phyloP scores from a whole-genome alignment of 306 rosid genomes.

The Quercus variabilis region DNA sequence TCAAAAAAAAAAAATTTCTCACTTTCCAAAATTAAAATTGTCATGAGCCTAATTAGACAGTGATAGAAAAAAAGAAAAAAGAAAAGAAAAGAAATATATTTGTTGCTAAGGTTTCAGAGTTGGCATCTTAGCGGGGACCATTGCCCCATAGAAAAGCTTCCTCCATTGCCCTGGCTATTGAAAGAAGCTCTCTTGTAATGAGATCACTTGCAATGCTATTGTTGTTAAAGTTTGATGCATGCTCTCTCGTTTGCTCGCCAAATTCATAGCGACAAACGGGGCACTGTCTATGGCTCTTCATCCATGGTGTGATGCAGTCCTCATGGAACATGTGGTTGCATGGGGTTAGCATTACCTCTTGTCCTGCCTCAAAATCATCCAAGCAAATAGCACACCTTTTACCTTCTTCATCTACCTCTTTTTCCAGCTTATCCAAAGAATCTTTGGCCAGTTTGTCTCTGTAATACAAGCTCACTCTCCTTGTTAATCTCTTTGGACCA shows the following conservation, averaged over 20 bases:
- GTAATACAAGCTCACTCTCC: conserved; percentile 42
- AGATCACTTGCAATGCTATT: not conserved
- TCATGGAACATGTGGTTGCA: conserved; percentile 91
- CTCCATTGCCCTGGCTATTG: conserved; percentile 53
- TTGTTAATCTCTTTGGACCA: conserved; percentile 21
- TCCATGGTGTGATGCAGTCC: conserved; percentile 81
- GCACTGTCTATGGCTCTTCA: conserved; percentile 61
- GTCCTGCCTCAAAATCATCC: conserved; percentile 63
- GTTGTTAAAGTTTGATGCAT: conserved; percentile 20
- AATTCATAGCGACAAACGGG: conserved; percentile 69
- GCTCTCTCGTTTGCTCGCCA: conserved; percentile 24
- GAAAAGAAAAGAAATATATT: not conserved
- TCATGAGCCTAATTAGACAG: too few species aligned
- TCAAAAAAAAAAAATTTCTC: too few species aligned
- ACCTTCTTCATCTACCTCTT: conserved; percentile 41
- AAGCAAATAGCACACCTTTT: conserved; percentile 67
- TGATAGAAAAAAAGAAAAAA: too few species aligned
- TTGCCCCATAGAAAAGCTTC: conserved; percentile 31
- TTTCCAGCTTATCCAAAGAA: conserved; percentile 16
- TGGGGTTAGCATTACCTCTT: conserved; percentile 72
- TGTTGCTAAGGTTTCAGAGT: not conserved
- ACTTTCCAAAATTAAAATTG: too few species aligned
- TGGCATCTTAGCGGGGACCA: not conserved
- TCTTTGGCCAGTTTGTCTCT: conserved; percentile 26
- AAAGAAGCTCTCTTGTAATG: conserved; percentile 32